These are phyloP conservation scores for Aeschynomene evenia DNA, from an alignment of 306 rosid species.

Conservation along the genomic window DNA sequence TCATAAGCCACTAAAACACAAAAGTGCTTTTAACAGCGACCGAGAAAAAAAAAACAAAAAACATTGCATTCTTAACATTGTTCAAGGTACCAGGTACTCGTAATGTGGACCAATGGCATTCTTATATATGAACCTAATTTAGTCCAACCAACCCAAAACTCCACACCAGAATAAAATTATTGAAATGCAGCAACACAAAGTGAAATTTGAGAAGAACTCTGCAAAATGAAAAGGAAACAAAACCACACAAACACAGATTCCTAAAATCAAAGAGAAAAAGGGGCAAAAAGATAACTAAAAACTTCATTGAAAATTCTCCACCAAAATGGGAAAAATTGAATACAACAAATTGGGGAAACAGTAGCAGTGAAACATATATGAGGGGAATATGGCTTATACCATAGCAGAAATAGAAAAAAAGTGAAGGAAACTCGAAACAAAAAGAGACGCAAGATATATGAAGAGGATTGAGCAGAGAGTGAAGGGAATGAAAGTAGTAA, in stretches of 20 bases:
- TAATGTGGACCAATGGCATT: not conserved
- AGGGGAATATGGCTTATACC: constrained; percentile 4
- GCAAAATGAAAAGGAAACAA: not conserved
- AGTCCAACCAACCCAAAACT: not conserved
- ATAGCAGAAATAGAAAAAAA: not conserved
- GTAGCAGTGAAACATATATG: too few species aligned
- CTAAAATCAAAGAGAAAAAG: not conserved
- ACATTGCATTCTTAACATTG: not conserved
- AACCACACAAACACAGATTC: not conserved
- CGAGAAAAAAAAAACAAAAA: not conserved
- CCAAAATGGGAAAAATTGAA: not conserved
- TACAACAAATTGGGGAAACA: not conserved
- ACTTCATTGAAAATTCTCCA: not conserved
- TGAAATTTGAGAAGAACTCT: not conserved
- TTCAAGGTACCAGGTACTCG: not conserved
- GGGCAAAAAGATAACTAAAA: not conserved
- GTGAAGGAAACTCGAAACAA: not conserved
- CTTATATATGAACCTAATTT: not conserved
- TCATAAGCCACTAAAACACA: not conserved
- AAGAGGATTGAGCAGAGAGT: not conserved
- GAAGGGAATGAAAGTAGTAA: not conserved
- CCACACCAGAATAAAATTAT: not conserved
- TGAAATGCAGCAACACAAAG: not conserved
- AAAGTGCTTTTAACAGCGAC: not conserved
- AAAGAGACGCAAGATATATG: constrained; percentile 2